Evolutionary conservation across 352 stramenopile genomes (phyloP).

Genomic region (Pythium aquatile): DNA sequence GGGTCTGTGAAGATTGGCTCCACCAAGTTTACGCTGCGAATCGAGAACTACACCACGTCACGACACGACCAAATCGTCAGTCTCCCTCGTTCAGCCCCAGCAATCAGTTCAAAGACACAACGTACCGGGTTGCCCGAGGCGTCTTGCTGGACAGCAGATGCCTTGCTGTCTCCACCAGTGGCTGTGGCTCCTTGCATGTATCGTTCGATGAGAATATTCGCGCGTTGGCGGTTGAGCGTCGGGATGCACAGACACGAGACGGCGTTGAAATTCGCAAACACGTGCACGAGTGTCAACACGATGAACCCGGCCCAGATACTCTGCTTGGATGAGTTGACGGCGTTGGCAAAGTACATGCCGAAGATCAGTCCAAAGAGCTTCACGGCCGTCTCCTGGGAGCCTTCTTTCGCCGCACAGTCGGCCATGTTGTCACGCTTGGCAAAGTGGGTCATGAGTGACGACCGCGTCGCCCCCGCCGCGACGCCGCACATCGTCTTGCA

Average conservation of each 20-base stretch:
- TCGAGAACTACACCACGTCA: slow-evolving; percentile 34
- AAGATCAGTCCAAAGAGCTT: slow-evolving; percentile 92
- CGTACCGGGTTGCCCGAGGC: slow-evolving; percentile 5
- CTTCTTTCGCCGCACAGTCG: slow-evolving; percentile 95
- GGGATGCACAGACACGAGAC: slow-evolving; percentile 87
- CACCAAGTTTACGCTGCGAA: slow-evolving; percentile 60
- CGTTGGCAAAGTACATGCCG: slow-evolving; percentile 83
- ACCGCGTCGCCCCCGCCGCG: slow-evolving; percentile 91
- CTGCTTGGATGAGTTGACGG: slow-evolving; percentile 55
- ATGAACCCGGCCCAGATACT: slow-evolving; percentile 91
- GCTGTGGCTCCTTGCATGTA: slow-evolving; percentile 34
- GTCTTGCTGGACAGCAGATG: slow-evolving; percentile 31
- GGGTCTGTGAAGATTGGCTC: slow-evolving; percentile 60
- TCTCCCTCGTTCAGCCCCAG: too few relatives aligned
- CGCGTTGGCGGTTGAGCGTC: slow-evolving; percentile 84
- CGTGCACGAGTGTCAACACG: slow-evolving; percentile 90
- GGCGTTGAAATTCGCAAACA: slow-evolving; percentile 93
- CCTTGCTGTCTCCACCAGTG: slow-evolving; percentile 19
- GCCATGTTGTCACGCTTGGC: slow-evolving; percentile 85
- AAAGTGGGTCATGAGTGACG: slow-evolving; percentile 90
- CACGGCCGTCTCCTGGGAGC: slow-evolving; percentile 94
- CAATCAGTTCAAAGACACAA: too few relatives aligned
- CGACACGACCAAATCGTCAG: too few relatives aligned
- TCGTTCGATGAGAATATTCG: slow-evolving; percentile 50
- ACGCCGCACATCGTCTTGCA: slow-evolving; percentile 96